Conservation (phyloP, 306 rosid genomes). For the Cotoneaster glaucophyllus region DNA sequence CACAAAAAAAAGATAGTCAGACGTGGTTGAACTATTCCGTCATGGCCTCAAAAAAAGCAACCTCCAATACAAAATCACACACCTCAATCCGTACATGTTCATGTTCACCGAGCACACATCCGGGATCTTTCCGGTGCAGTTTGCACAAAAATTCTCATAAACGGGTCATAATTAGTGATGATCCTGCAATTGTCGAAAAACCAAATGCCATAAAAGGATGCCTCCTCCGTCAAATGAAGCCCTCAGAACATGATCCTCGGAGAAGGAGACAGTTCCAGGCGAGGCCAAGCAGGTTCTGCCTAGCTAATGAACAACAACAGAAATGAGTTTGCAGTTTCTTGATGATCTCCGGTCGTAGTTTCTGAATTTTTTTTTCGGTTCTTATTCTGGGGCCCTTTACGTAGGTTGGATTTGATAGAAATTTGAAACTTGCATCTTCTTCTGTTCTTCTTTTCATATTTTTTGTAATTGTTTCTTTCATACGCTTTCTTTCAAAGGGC, state of each 20-base stretch:
- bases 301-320: conserved; percentile 14
- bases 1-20: not conserved
- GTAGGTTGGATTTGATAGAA: not conserved
- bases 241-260: conserved; percentile 34
- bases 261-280: conserved; percentile 50
- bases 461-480: not conserved
- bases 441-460: not conserved
- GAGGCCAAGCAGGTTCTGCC: conserved; percentile 40
- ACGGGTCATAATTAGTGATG: not conserved
- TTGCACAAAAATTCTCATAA: conserved; percentile 34
- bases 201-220: conserved; percentile 25
- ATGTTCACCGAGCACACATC: conserved; percentile 61
- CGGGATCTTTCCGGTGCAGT: conserved; percentile 67
- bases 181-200: conserved; percentile 8
- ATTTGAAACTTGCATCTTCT: not conserved
- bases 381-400: not conserved
- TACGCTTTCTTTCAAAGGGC: no score
- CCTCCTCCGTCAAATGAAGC: conserved; percentile 42
- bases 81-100: conserved; percentile 31
- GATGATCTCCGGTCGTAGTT: not conserved
- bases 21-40: not conserved
- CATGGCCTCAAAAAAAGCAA: conserved; percentile 31
- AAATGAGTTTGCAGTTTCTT: conserved; percentile 27
- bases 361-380: not conserved
- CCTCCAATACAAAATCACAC: conserved; percentile 9